Evolutionary conservation across 306 rosid species (phyloP).

Genomic region (Mimosa bimucronata): DNA sequence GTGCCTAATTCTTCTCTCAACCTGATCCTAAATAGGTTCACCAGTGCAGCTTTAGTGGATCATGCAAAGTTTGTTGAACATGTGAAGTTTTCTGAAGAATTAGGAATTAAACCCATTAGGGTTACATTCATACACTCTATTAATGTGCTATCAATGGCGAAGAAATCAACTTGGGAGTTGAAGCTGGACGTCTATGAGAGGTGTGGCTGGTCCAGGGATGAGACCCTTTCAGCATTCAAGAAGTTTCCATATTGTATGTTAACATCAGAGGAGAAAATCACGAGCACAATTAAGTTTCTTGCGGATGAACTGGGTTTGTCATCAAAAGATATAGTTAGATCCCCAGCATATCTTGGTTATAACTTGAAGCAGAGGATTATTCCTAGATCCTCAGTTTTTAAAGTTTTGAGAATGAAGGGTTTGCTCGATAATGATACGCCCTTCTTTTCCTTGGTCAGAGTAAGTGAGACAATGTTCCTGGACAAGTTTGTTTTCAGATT

Average conservation of each 20-base stretch:
- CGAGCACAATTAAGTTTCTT: not conserved
- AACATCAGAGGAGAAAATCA: not conserved
- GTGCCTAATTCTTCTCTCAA: not conserved
- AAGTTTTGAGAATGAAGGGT: slow-evolving; percentile 6
- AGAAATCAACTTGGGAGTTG: not conserved
- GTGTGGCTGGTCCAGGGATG: slow-evolving; percentile 10
- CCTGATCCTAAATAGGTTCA: not conserved
- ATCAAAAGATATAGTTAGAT: not conserved
- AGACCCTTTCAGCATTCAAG: not conserved
- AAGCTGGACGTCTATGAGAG: not conserved
- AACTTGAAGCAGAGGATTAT: slow-evolving; percentile 16
- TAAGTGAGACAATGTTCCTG: not conserved
- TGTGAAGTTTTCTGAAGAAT: not conserved
- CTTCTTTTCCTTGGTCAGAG: not conserved
- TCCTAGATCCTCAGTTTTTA: not conserved
- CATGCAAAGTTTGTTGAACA: slow-evolving; percentile 20
- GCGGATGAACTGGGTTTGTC: not conserved
- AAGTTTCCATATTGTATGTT: not conserved
- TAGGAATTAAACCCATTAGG: not conserved
- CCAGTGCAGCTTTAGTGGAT: not conserved
- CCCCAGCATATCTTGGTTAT: not conserved
- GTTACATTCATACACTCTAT: not conserved
- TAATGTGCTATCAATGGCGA: not conserved
- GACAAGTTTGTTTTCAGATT: not conserved
- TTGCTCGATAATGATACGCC: not conserved